Conservation (phyloP, 345 rosid genomes). For the Rhizophora apiculata region DNA sequence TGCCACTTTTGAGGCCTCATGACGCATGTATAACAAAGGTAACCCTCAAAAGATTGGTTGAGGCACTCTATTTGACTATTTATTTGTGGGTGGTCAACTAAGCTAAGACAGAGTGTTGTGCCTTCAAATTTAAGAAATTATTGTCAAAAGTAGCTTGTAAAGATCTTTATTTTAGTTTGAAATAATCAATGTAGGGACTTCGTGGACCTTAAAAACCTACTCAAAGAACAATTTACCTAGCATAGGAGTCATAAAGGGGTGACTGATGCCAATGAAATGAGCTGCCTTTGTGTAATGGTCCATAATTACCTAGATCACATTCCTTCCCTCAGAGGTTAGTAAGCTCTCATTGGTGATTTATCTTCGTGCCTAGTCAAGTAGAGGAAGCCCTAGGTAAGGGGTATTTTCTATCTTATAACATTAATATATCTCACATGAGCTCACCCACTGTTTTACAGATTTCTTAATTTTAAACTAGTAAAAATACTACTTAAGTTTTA, state of each 20-base stretch:
- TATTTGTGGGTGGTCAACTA: neutral
- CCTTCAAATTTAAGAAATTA: neutral
- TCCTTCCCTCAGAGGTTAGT: neutral
- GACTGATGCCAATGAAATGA: neutral
- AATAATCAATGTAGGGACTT: neutral
- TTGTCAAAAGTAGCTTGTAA: neutral
- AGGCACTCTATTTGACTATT: neutral
- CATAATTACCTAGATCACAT: neutral
- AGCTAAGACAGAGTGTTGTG: rapidly evolving
- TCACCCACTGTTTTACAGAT: neutral
- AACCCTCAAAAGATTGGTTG: neutral
- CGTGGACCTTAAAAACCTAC: neutral
- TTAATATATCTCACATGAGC: neutral
- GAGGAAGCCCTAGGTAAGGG: neutral
- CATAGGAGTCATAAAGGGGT: neutral
- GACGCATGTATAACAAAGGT: neutral
- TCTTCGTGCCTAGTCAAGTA: neutral
- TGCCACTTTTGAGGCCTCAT: neutral
- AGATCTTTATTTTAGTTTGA: neutral
- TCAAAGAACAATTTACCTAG: neutral
- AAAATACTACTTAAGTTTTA: neutral
- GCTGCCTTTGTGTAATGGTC: neutral
- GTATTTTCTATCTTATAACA: neutral
- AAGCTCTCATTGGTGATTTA: too few species aligned
- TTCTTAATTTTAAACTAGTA: neutral